phyloP scores from a whole-genome alignment of 352 stramenopile species.

The Elongisporangium undulatum region DNA sequence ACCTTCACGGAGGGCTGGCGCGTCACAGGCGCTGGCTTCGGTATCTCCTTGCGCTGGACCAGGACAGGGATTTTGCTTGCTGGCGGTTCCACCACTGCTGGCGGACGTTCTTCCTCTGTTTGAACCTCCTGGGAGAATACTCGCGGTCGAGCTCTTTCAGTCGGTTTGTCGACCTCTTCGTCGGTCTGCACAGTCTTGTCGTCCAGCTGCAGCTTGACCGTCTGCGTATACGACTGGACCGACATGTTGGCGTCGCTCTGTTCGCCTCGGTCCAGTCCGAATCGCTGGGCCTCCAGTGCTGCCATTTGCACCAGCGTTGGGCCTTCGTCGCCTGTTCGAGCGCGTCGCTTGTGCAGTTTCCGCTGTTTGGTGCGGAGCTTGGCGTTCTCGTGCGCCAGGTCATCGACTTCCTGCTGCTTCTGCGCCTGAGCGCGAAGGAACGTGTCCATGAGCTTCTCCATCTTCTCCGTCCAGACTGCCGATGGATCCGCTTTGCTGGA shows the following conservation, averaged over 20 bases:
- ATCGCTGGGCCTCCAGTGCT: constrained; percentile 54
- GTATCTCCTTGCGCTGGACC: constrained; percentile 7
- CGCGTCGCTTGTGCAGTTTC: constrained; percentile 25
- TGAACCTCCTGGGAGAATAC: constrained; percentile 21
- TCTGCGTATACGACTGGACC: constrained; percentile 1
- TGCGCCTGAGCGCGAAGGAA: constrained; percentile 51
- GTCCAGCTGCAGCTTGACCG: constrained; percentile 13
- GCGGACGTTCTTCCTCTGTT: constrained; percentile 12
- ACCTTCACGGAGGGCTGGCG: not conserved
- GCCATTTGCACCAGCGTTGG: constrained; percentile 45
- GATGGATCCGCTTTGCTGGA: constrained; percentile 3
- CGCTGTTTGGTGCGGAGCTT: constrained; percentile 46
- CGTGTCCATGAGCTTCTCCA: constrained; percentile 60
- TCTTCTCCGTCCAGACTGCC: constrained; percentile 21
- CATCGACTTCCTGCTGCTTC: constrained; percentile 61
- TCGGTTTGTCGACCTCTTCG: constrained; percentile 21
- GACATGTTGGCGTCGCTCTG: constrained; percentile 1
- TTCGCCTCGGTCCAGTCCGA: constrained; percentile 48
- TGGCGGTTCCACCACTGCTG: constrained; percentile 4
- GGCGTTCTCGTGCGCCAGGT: constrained; percentile 50
- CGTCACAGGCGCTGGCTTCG: not conserved
- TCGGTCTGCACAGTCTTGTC: constrained; percentile 62
- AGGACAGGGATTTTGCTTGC: constrained; percentile 3
- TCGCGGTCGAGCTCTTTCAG: constrained; percentile 3
- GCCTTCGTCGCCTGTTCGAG: constrained; percentile 13